Percentiles rank a stretch among this genome's conserved stretches.
phyloP scores from a whole-genome alignment of 768 basidiomycete genomes.

The Cubamyces sp. region DNA sequence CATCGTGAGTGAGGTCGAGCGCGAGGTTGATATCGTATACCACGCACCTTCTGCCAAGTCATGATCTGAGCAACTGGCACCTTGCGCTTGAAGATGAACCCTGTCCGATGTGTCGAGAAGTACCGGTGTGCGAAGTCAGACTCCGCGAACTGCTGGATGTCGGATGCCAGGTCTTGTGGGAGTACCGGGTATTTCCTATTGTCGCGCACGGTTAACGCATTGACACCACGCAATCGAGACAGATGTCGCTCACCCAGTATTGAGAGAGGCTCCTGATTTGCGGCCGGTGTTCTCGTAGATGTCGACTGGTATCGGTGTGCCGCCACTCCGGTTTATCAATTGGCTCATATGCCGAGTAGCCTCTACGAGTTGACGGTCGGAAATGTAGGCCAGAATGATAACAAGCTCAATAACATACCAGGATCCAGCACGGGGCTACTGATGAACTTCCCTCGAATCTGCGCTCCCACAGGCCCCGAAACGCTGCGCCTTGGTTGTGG shows the following conservation, averaged over 20 bases:
- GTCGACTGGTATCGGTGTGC: constrained; percentile 56
- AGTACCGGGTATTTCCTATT: constrained; percentile 74
- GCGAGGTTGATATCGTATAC: neutral
- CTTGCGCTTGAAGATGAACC: constrained; percentile 81
- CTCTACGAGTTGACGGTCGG: constrained; percentile 39
- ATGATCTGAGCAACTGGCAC: constrained; percentile 88
- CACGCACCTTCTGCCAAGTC: constrained; percentile 82
- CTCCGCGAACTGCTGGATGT: constrained; percentile 87
- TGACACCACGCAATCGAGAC: constrained; percentile 17
- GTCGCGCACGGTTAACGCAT: constrained; percentile 10
- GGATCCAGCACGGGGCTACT: constrained; percentile 71
- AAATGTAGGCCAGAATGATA: constrained; percentile 5
- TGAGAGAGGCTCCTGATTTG: constrained; percentile 49
- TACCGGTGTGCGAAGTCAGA: constrained; percentile 86
- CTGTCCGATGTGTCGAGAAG: constrained; percentile 89
- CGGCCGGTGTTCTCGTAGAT: constrained; percentile 28
- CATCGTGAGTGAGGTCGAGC: neutral
- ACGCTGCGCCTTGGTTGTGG: constrained; percentile 27
- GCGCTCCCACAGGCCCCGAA: constrained; percentile 21
- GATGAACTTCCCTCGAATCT: constrained; percentile 60
- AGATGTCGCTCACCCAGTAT: constrained; percentile 60
- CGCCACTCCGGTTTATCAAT: constrained; percentile 63
- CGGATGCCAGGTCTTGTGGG: constrained; percentile 78
- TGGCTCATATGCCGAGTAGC: constrained; percentile 78
- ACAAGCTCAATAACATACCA: constrained; percentile 45